Base-by-base conservation (phyloP, 495 filamentous ascomycete species). In the Stereocaulon alpinum region DNA sequence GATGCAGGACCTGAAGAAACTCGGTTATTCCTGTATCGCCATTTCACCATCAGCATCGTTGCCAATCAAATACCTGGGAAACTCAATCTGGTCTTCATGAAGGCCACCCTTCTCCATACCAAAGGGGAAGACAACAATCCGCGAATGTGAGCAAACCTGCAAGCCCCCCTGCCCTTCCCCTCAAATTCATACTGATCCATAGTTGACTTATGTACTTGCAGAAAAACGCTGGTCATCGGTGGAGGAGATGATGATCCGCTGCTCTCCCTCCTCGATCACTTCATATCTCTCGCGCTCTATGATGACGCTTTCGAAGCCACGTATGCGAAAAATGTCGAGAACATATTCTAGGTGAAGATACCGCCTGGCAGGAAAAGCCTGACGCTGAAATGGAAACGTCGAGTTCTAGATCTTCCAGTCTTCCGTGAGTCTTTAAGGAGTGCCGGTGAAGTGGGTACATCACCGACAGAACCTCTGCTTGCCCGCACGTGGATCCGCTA, bases 271-370 rank as follows among this genome's bases (percentile, higher is more conserved):
- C 51, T 54, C 34, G 24, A 54, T 54, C 51, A 54, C 34, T 40
- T 54, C 18, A 34, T 34, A 1, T 34, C 32, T 34, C 32, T 34
- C 3, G 32, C 32, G 32, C 1, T 34, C 0, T 0, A 3, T 10
- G 32, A 3, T 34, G 3, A 34, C 2, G 54, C 61, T 42, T 62
- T 65, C 48, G 60, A 59, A 17, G 55, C 49, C 17, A 56, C 27
- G 34, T 48, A 50, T 17, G 32, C 43, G 32, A 55, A 63, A 44
- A 37, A 56, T 44, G 48, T 24, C 17, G 30, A 66, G 40, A 45
- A 56, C 5, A 61, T 63, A 7, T 59, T 61, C 48, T 41, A 15
- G 48, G 45, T 61, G 24, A 48, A 56, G 56, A 59, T 59, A 14
- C 42, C 56, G 14, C 56, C 56, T 2, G 56, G 56, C 27, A 59